Conservation (phyloP, 2,329 filamentous ascomycete genomes). For the Paraconiothyrium sp. region DNA sequence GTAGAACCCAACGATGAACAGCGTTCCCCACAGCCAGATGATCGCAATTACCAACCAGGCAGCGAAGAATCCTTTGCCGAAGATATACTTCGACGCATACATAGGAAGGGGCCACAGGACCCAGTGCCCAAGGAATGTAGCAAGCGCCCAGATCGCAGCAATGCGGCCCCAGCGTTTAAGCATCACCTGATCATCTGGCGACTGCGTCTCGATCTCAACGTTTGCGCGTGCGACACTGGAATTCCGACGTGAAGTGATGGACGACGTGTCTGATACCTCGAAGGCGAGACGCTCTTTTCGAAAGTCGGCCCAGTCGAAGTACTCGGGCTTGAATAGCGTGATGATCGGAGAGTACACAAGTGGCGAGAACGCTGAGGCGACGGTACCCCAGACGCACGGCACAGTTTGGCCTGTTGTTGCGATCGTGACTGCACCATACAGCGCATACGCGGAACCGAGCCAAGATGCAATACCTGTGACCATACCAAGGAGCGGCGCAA, state of each 20-base stretch:
- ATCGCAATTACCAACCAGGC: conserved; percentile 63
- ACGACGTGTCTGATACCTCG: conserved; percentile 29
- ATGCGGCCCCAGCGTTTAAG: conserved; percentile 60
- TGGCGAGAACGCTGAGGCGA: conserved; percentile 57
- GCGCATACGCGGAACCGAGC: conserved; percentile 59
- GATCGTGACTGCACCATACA: conserved; percentile 61
- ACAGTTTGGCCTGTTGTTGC: conserved; percentile 59
- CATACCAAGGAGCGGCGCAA: conserved; percentile 61
- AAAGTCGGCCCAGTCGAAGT: conserved; percentile 55
- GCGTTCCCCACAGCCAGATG: conserved; percentile 64
- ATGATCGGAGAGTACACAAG: conserved; percentile 58
- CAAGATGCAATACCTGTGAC: conserved; percentile 63
- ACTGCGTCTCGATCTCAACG: conserved; percentile 18
- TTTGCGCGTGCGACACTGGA: neutral
- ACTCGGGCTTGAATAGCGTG: conserved; percentile 56
- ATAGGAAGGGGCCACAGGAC: conserved; percentile 65
- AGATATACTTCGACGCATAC: conserved; percentile 63
- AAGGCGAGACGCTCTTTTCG: conserved; percentile 55
- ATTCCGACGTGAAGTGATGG: conserved; percentile 2
- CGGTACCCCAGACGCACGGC: conserved; percentile 64
- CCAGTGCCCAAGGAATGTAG: conserved; percentile 64
- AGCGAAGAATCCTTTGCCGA: conserved; percentile 59
- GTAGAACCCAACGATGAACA: conserved; percentile 61
- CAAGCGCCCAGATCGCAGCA: conserved; percentile 58
- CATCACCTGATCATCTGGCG: conserved; percentile 29